A percentile compares a stretch with the other conserved stretches of the same genome.
phyloP scores from a whole-genome alignment of 495 filamentous ascomycete species.

The Penicillium goetzii region DNA sequence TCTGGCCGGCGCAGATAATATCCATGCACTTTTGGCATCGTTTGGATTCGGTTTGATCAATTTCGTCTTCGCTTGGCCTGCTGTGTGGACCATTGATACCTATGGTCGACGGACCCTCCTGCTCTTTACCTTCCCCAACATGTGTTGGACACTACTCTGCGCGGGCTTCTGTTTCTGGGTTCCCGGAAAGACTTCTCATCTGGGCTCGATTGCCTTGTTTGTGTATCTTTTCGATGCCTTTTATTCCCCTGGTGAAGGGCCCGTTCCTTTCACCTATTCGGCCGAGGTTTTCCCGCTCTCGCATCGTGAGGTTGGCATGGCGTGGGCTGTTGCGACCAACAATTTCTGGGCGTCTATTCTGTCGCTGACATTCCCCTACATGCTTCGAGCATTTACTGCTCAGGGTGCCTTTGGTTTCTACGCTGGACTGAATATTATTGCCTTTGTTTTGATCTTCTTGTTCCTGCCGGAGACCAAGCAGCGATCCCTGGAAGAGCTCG shows the following conservation, averaged over 20 bases:
- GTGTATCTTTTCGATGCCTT: slow-evolving; percentile 73
- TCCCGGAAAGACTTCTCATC: slow-evolving; percentile 55
- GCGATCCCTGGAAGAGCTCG: slow-evolving; percentile 59
- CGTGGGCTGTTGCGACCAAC: slow-evolving; percentile 69
- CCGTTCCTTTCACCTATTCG: slow-evolving; percentile 80
- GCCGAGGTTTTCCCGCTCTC: slow-evolving; percentile 79
- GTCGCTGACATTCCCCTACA: slow-evolving; percentile 65
- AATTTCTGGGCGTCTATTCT: slow-evolving; percentile 69
- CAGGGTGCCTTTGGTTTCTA: slow-evolving; percentile 64
- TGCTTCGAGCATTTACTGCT: slow-evolving; percentile 55
- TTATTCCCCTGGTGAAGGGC: slow-evolving; percentile 80
- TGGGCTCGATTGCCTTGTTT: slow-evolving; percentile 69
- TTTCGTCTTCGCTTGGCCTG: slow-evolving; percentile 82
- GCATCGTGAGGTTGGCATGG: slow-evolving; percentile 77
- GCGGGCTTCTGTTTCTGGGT: slow-evolving; percentile 74
- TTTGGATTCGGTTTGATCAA: slow-evolving; percentile 83
- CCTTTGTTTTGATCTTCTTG: slow-evolving; percentile 69
- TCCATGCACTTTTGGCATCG: slow-evolving; percentile 68
- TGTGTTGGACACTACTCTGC: slow-evolving; percentile 77
- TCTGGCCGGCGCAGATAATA: slow-evolving; percentile 60
- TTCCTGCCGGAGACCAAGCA: slow-evolving; percentile 69
- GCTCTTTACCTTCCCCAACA: slow-evolving; percentile 83
- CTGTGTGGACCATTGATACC: slow-evolving; percentile 83
- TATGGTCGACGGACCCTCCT: slow-evolving; percentile 77
- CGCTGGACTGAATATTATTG: slow-evolving; percentile 64